Base-by-base conservation (phyloP, 345 rosid species). In the Heritiera littoralis region DNA sequence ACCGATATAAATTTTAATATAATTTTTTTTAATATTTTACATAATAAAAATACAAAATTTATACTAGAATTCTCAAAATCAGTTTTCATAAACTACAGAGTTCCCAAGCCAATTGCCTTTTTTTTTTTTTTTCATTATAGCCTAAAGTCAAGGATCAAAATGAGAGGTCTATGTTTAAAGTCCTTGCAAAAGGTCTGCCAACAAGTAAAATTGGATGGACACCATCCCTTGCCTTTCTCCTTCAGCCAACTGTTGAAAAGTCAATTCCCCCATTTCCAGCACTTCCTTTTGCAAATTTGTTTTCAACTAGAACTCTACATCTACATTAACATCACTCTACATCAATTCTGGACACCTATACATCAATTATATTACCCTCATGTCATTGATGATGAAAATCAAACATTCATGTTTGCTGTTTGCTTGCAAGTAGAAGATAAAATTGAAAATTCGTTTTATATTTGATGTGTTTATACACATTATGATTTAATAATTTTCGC, bases 281-380 rank as follows among this genome's bases (percentile, higher is more conserved):
- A 35, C 43, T 80, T 23, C 9, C 48, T 30, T 32, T 40, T 68
- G 3, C 75, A 43, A 40, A 14, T 40, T 77, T 65, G 78, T 74
- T 74, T 17, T 51, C 82, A 81, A 76, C 49, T 72, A 12, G 5
- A 55, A 78, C 66, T 74, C 76, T 49, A 51, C 48, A 18, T 56
- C 38, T 59, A 8, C 15, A 38, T 11, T 13, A 11, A 61, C 54
- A 63, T 70, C 66, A 38, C 11, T 66, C 81, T 10, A 45, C 28
- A 43, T 66, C 77, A 61, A 14, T 23, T 61, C 2, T 75, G 0
- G 2, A 71, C 43, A 41, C 5, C 0, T 41, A 41, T 41, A 41
- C 43, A 70, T 23, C 13, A 65, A 23, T 10, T 49, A 49, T 43
- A 67, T 61, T 17, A 5, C 38, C 43, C 1, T 72, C 15, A 72